A percentile compares a stretch with the other conserved stretches of the same genome.
phyloP scores from a whole-genome alignment of 495 filamentous ascomycete genomes.

The Hamigera avellanea region DNA sequence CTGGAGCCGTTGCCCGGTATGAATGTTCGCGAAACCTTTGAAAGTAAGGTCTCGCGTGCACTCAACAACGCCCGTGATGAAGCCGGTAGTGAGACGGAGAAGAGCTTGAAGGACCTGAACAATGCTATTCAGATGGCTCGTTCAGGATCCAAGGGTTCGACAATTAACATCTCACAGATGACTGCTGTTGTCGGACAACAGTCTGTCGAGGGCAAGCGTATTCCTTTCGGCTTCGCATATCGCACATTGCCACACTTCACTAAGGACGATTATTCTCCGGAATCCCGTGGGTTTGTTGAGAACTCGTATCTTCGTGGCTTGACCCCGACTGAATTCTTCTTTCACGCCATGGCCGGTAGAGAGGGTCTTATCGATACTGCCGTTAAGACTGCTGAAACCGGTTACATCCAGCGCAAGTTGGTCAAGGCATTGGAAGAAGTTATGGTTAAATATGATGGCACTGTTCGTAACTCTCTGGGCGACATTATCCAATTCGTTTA shows the following conservation, averaged over 20 bases:
- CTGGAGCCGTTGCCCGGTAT: constrained; percentile 89
- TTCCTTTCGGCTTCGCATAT: constrained; percentile 99
- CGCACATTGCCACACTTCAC: constrained; percentile 95
- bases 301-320: constrained; percentile 96
- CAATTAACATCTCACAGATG: constrained; percentile 99
- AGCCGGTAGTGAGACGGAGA: constrained; percentile 81
- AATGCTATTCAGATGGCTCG: constrained; percentile 92
- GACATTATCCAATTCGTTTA: constrained; percentile 98
- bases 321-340: constrained; percentile 95
- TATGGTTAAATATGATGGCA: constrained; percentile 95
- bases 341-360: constrained; percentile 99
- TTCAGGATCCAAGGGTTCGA: constrained; percentile 94
- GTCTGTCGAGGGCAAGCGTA: constrained; percentile 95
- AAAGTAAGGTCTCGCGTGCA: constrained; percentile 85
- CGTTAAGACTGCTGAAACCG: constrained; percentile 98
- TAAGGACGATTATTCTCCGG: constrained; percentile 96
- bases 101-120: constrained; percentile 88
- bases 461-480: constrained; percentile 89
- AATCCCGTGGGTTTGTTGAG: constrained; percentile 95
- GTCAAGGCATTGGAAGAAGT: constrained; percentile 98
- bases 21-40: constrained; percentile 96
- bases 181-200: constrained; percentile 94
- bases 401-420: constrained; percentile 96
- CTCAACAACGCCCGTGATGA: constrained; percentile 93
- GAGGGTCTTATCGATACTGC: constrained; percentile 99